These are phyloP conservation scores for Trichoderma semiorbis DNA, from an alignment of 2,329 filamentous ascomycete genomes.

Conservation along the genomic window DNA sequence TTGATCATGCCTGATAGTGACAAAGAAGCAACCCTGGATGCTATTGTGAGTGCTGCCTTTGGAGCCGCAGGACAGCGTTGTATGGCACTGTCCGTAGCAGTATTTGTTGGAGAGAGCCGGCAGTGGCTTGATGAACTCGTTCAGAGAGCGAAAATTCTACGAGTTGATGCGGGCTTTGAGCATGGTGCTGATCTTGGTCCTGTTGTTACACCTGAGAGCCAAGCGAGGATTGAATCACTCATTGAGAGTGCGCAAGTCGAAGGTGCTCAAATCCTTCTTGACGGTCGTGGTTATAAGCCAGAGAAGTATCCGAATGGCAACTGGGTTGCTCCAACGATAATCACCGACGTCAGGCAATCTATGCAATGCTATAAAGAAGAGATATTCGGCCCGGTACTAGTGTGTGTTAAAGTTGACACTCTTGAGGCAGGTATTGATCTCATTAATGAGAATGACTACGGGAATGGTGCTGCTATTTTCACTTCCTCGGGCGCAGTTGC, in stretches of 20 bases:
- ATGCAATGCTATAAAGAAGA: background rate
- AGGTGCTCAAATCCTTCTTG: background rate
- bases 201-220: background rate
- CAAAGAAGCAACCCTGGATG: background rate
- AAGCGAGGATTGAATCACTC: background rate
- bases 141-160: background rate
- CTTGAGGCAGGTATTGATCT: background rate
- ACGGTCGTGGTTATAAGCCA: background rate
- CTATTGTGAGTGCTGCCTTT: background rate
- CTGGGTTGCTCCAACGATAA: background rate
- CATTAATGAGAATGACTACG: background rate
- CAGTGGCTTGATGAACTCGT: background rate
- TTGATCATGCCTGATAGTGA: background rate
- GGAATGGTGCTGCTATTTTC: background rate
- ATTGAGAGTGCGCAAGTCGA: background rate
- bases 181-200: background rate
- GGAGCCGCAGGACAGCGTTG: background rate
- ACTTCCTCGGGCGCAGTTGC: background rate
- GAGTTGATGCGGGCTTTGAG: background rate
- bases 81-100: background rate
- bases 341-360: background rate
- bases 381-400: background rate
- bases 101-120: background rate
- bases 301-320: background rate
- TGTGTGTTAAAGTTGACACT: background rate